phyloP scores from a whole-genome alignment of 805 yeast species.

The Spathaspora hagerdaliae region DNA sequence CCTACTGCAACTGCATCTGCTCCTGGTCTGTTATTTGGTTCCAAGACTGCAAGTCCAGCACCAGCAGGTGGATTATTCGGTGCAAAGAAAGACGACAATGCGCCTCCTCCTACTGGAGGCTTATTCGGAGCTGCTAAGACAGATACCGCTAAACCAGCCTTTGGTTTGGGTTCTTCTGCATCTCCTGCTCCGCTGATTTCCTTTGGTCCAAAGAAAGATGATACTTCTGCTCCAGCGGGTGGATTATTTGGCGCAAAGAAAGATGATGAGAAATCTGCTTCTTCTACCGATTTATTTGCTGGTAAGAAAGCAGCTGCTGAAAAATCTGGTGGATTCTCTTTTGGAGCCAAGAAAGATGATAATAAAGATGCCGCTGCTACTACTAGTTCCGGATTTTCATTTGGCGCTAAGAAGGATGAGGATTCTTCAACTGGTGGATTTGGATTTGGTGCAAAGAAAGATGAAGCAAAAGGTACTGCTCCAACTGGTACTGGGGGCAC shows the following conservation, averaged over 20 bases:
- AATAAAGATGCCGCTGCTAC: slow-evolving; percentile 16
- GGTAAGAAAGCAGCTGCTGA: slow-evolving; percentile 14
- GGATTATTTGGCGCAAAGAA: slow-evolving; percentile 12
- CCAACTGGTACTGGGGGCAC: not conserved
- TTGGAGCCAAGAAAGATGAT: slow-evolving; percentile 14
- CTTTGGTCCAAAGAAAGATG: slow-evolving; percentile 22
- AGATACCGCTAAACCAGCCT: slow-evolving; percentile 13
- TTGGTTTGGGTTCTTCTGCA: slow-evolving; percentile 3
- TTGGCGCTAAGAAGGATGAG: slow-evolving; percentile 14
- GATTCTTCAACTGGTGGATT: slow-evolving; percentile 15
- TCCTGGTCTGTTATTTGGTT: slow-evolving; percentile 10
- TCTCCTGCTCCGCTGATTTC: slow-evolving; percentile 8
- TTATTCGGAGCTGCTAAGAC: slow-evolving; percentile 11
- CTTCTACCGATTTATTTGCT: slow-evolving; percentile 20
- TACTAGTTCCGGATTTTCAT: slow-evolving; percentile 11
- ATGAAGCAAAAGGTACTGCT: slow-evolving; percentile 13
- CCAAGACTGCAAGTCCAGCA: slow-evolving; percentile 7
- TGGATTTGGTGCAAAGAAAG: slow-evolving; percentile 21
- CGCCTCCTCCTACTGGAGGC: slow-evolving; percentile 7
- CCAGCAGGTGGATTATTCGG: slow-evolving; percentile 9
- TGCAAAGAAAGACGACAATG: slow-evolving; percentile 8
- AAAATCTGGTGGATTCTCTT: slow-evolving; percentile 16
- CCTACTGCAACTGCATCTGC: not conserved
- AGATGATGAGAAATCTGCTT: slow-evolving; percentile 12
- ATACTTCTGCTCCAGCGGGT: slow-evolving; percentile 12